These are phyloP conservation scores for Fusarium chuoi DNA, from an alignment of 2,329 filamentous ascomycete species.

Conservation along the genomic window DNA sequence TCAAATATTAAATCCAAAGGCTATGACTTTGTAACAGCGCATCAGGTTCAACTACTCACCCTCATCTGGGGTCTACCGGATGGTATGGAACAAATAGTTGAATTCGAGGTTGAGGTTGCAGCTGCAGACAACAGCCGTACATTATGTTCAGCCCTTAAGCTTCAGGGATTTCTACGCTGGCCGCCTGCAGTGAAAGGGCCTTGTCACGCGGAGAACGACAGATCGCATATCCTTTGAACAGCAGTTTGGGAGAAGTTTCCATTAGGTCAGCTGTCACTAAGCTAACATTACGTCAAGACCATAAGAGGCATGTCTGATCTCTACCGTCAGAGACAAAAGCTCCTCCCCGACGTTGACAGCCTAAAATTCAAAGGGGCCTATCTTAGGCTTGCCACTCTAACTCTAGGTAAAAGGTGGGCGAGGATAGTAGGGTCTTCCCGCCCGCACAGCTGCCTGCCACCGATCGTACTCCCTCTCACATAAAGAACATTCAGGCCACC, in stretches of 20 bases:
- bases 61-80: too few species aligned
- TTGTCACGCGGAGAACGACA: fast-evolving
- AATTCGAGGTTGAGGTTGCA: fast-evolving
- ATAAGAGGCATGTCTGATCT: not conserved
- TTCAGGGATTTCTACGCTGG: fast-evolving
- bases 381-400: not conserved
- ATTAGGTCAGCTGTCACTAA: not conserved
- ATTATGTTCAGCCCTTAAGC: fast-evolving
- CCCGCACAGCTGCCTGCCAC: not conserved
- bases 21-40: fast-evolving
- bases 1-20: fast-evolving
- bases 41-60: too few species aligned
- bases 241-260: fast-evolving
- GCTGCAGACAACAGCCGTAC: not conserved
- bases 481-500: not conserved
- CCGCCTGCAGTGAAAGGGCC: not conserved
- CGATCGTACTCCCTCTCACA: not conserved
- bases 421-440: not conserved
- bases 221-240: fast-evolving
- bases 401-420: not conserved
- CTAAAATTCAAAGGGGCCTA: too few species aligned
- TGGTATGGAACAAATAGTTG: not conserved
- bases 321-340: not conserved
- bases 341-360: fast-evolving
- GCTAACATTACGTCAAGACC: not conserved